These are phyloP conservation scores for Amanita phalloides DNA, from an alignment of 768 basidiomycete genomes.

Conservation along the genomic window DNA sequence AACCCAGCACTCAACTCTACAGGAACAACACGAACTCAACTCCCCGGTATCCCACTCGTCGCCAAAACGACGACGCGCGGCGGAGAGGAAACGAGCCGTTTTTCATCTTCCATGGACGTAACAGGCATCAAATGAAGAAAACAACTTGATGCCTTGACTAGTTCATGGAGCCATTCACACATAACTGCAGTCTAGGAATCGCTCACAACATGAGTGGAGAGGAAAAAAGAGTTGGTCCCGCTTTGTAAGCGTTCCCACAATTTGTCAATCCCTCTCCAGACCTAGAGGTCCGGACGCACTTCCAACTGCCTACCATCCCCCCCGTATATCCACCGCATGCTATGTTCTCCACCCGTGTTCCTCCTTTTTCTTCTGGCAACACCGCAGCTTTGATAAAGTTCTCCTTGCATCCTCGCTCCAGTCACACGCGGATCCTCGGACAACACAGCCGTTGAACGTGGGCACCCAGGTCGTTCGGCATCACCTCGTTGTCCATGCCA, in stretches of 20 bases:
- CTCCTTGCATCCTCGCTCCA: constrained; percentile 10
- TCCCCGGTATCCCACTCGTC: constrained; percentile 32
- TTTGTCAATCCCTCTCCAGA: no score
- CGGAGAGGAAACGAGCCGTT: constrained; percentile 23
- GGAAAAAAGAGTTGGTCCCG: neutral
- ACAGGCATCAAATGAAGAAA: constrained; percentile 45
- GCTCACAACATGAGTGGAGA: neutral
- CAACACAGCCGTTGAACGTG: constrained; percentile 36
- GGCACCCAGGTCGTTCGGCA: constrained; percentile 41
- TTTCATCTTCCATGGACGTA: constrained; percentile 63
- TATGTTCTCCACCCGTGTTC: constrained; percentile 28
- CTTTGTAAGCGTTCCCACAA: neutral
- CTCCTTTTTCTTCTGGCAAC: neutral
- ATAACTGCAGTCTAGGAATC: neutral
- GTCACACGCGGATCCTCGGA: neutral
- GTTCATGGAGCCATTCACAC: constrained; percentile 30
- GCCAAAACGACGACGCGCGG: constrained; percentile 50
- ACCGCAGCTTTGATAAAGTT: constrained; percentile 32
- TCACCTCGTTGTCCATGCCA: constrained; percentile 1
- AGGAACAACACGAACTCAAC: constrained; percentile 34
- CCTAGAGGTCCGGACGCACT: neutral
- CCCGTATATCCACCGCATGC: constrained; percentile 61
- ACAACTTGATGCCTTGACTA: constrained; percentile 54
- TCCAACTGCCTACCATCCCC: constrained; percentile 27
- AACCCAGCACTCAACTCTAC: constrained; percentile 49